Base-by-base conservation (phyloP, 345 rosid species). In the Aegle marmelos region DNA sequence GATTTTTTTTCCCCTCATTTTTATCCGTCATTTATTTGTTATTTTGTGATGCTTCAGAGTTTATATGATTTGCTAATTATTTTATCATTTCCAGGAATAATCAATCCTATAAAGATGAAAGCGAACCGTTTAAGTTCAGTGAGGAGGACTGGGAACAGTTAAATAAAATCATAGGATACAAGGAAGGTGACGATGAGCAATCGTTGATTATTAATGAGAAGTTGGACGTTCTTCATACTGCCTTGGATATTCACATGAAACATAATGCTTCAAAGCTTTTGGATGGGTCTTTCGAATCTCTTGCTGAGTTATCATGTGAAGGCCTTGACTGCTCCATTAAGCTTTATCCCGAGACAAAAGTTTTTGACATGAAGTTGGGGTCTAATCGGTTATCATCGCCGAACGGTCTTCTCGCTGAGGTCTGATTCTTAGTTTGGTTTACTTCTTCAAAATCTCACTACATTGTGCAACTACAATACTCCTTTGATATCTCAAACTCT, bases 81-180 rank as follows among this genome's bases (percentile, higher is more conserved):
- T n/a, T n/a, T n/a, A n/a, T n/a, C n/a, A n/a, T n/a, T n/a, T n/a
- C n/a, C n/a, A n/a, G n/a, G n/a, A n/a, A n/a, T n/a, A n/a, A n/a
- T n/a, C n/a, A n/a, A n/a, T n/a, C n/a, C n/a, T n/a, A n/a, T n/a
- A n/a, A n/a, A n/a, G n/a, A n/a, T n/a, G n/a, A n/a, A n/a, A n/a
- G n/a, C n/a, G n/a, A n/a, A n/a, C n/a, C n/a, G n/a, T n/a, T 33
- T 79, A 84, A 80, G 80, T 91, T 94, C 84, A 91, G 84, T 14
- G 94, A 88, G 74, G 97, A 96, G 84, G 99, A 96, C 70, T 96
- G 98, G 98, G 94, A 88, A 81, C 97, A 88, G 68, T 80, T 96
- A 63, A 96, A 94, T 77, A 90, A 86, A 82, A 81, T 92, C 71
- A 94, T 96, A 79, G 99, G 99, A 61, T 96, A 92, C 74, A 96